These are phyloP conservation scores for Tetracladium setigerum DNA, from an alignment of 495 filamentous ascomycete genomes.

Conservation along the genomic window DNA sequence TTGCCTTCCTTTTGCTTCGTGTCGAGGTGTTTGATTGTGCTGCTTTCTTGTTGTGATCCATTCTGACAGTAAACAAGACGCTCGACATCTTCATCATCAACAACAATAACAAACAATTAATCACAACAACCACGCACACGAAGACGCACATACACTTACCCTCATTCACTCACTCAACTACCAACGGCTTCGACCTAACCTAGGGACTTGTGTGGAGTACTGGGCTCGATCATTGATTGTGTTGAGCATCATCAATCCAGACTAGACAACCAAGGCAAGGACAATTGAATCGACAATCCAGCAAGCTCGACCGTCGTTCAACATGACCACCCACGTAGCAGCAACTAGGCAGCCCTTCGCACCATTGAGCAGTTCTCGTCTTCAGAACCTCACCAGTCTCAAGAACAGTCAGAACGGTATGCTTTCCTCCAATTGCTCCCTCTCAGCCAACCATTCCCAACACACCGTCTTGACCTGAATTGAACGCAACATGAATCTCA, in stretches of 20 bases:
- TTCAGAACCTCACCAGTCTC: slow-evolving; percentile 46
- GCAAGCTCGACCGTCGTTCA: neutral
- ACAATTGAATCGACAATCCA: no score
- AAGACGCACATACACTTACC: neutral
- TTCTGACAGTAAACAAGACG: neutral
- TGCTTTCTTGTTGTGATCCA: neutral
- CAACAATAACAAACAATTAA: neutral
- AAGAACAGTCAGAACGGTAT: slow-evolving; percentile 61
- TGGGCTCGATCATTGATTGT: neutral
- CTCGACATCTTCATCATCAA: neutral
- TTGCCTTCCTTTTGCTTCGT: neutral
- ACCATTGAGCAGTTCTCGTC: slow-evolving; percentile 40
- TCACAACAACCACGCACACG: neutral
- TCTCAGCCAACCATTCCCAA: neutral
- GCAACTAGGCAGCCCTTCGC: slow-evolving; percentile 48
- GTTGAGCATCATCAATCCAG: neutral
- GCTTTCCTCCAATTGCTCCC: slow-evolving; percentile 12
- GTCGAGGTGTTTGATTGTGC: no score
- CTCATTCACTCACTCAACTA: neutral
- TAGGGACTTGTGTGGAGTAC: neutral
- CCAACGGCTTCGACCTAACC: neutral
- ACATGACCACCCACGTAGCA: slow-evolving; percentile 22
- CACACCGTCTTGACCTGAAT: neutral
- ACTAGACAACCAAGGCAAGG: no score
- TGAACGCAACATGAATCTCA: slow-evolving; percentile 6